These are phyloP conservation scores for Zygoascus tannicola DNA, from an alignment of 805 yeast genomes.

Conservation along the genomic window DNA sequence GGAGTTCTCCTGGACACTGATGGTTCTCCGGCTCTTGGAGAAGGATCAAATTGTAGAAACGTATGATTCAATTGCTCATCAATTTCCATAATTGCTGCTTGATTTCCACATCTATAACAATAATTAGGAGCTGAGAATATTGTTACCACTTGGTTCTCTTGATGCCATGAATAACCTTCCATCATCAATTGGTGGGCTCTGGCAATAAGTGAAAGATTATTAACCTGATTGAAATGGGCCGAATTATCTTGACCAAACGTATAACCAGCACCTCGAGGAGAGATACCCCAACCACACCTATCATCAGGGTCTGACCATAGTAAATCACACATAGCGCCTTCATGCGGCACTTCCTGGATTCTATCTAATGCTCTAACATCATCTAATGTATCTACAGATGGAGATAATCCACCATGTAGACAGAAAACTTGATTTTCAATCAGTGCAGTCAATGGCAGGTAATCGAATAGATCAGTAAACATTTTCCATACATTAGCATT, in stretches of 20 bases:
- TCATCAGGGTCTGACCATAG: slow-evolving; percentile 97
- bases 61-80: slow-evolving; percentile 82
- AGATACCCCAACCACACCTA: slow-evolving; percentile 94
- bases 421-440: slow-evolving; percentile 88
- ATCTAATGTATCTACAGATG: slow-evolving; percentile 87
- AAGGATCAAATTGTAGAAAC: slow-evolving; percentile 86
- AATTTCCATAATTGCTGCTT: slow-evolving; percentile 92
- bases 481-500: slow-evolving; percentile 88
- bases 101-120: slow-evolving; percentile 92
- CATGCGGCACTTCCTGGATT: slow-evolving; percentile 94
- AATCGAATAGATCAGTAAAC: slow-evolving; percentile 86
- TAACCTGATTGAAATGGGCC: slow-evolving; percentile 87
- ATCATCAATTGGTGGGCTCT: slow-evolving; percentile 96
- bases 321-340: slow-evolving; percentile 95
- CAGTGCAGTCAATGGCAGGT: slow-evolving; percentile 86
- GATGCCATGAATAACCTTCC: slow-evolving; percentile 94
- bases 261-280: slow-evolving; percentile 98
- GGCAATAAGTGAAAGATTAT: slow-evolving; percentile 75
- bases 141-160: slow-evolving; percentile 76
- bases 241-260: slow-evolving; percentile 94
- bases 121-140: slow-evolving; percentile 89
- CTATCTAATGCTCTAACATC: slow-evolving; percentile 86
- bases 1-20: slow-evolving; percentile 91
- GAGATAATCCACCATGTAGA: slow-evolving; percentile 90
- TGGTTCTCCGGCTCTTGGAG: slow-evolving; percentile 95